phyloP scores from a whole-genome alignment of 257 asterid species.

The Scutellaria galericulata region DNA sequence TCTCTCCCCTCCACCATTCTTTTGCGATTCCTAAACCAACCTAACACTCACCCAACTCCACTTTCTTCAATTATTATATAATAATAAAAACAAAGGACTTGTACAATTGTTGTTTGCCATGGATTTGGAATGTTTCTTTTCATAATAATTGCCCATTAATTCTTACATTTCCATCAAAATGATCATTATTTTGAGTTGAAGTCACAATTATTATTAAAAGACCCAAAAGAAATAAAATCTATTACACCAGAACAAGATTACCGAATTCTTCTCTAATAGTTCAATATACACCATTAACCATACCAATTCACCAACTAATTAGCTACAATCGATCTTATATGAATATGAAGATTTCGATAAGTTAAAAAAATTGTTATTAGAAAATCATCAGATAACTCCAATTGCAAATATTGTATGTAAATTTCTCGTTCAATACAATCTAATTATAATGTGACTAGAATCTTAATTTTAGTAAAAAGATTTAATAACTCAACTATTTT shows the following conservation, averaged over 20 bases:
- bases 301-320: background rate
- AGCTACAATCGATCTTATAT: no score
- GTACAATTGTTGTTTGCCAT: background rate
- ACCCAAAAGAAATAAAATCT: background rate
- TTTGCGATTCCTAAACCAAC: background rate
- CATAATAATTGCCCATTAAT: conserved; percentile 27
- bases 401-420: no score
- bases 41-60: conserved; percentile 22
- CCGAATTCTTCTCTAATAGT: background rate
- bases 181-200: conserved; percentile 23
- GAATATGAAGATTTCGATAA: no score
- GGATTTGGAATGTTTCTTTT: conserved; percentile 20
- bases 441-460: no score
- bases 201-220: conserved; percentile 10
- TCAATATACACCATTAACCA: background rate
- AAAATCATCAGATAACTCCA: no score
- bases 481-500: no score
- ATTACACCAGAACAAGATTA: background rate
- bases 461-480: no score
- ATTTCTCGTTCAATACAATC: no score
- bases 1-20: background rate
- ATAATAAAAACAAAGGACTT: background rate
- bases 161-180: conserved; percentile 28
- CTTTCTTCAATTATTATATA: conserved; percentile 28
- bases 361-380: no score